Evolutionary conservation across 768 basidiomycete genomes (phyloP).

Genomic region (Russula dissimulans): DNA sequence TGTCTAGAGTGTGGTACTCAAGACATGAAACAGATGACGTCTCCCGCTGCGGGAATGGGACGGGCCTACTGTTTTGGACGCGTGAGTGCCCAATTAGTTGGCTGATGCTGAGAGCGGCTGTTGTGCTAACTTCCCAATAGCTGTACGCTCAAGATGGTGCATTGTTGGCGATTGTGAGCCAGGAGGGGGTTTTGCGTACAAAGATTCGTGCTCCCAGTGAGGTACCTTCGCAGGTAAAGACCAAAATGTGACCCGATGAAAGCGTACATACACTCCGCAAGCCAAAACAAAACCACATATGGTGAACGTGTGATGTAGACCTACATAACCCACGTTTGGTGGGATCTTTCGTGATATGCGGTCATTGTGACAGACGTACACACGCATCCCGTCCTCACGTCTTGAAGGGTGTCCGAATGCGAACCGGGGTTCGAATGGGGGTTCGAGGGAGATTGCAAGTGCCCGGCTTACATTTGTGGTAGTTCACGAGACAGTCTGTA

Average conservation of each 20-base stretch:
- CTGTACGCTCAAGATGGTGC: constrained; percentile 13
- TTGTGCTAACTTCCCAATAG: constrained; percentile 1
- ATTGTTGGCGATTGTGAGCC: constrained; percentile 13
- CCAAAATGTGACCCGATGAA: constrained; percentile 12
- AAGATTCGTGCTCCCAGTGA: background rate
- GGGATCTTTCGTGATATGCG: background rate
- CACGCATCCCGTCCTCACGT: background rate
- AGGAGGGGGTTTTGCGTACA: constrained; percentile 17
- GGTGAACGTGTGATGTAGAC: no score
- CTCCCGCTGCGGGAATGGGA: constrained; percentile 2
- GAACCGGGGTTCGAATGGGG: background rate
- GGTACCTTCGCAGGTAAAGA: background rate
- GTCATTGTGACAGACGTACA: background rate
- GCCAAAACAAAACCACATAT: no score
- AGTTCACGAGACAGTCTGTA: constrained; percentile 41
- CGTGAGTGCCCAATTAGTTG: constrained; percentile 1
- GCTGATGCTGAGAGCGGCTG: background rate
- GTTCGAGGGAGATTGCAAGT: background rate
- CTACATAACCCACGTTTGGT: no score
- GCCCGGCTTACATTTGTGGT: background rate
- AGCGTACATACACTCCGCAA: no score
- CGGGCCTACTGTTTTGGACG: constrained; percentile 9
- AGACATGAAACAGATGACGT: background rate
- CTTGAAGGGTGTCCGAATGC: background rate
- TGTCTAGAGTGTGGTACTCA: background rate